Evolutionary conservation across 2,329 filamentous ascomycete genomes (phyloP).

Genomic region (Amauroascus verrucosus): DNA sequence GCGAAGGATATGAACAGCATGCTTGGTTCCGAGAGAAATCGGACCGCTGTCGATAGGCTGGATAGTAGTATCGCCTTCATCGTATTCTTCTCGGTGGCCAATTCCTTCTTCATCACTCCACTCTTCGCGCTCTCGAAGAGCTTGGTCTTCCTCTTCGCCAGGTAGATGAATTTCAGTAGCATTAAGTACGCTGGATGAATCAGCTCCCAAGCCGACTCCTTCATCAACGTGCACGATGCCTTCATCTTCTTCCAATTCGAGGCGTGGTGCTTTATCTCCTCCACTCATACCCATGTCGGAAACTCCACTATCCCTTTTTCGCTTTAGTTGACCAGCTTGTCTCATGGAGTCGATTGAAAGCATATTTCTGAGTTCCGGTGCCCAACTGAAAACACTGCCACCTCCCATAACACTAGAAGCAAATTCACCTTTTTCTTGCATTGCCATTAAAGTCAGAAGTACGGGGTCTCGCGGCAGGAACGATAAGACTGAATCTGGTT

Average conservation of each 20-base stretch:
- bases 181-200: slow-evolving; percentile 33
- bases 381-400: slow-evolving; percentile 68
- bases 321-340: slow-evolving; percentile 70
- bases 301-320: slow-evolving; percentile 83
- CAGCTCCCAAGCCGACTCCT: slow-evolving; percentile 43
- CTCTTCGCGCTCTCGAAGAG: slow-evolving; percentile 23
- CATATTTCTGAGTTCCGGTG: slow-evolving; percentile 83
- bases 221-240: slow-evolving; percentile 41
- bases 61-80: slow-evolving; percentile 65
- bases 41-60: slow-evolving; percentile 77
- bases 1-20: slow-evolving; percentile 87
- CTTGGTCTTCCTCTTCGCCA: slow-evolving; percentile 42
- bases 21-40: slow-evolving; percentile 83
- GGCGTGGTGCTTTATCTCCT: slow-evolving; percentile 52
- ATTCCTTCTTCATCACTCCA: slow-evolving; percentile 41
- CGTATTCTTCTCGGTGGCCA: slow-evolving; percentile 52
- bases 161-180: slow-evolving; percentile 55
- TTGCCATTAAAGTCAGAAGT: slow-evolving; percentile 74
- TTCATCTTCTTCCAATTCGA: slow-evolving; percentile 56
- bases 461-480: slow-evolving; percentile 83
- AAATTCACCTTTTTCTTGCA: slow-evolving; percentile 85
- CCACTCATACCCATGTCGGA: slow-evolving; percentile 65
- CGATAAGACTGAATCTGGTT: slow-evolving; percentile 67
- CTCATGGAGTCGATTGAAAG: slow-evolving; percentile 76
- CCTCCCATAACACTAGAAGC: slow-evolving; percentile 78